These are phyloP conservation scores for Pichia sp. DNA, from an alignment of 1,139 yeast species.

Conservation along the genomic window DNA sequence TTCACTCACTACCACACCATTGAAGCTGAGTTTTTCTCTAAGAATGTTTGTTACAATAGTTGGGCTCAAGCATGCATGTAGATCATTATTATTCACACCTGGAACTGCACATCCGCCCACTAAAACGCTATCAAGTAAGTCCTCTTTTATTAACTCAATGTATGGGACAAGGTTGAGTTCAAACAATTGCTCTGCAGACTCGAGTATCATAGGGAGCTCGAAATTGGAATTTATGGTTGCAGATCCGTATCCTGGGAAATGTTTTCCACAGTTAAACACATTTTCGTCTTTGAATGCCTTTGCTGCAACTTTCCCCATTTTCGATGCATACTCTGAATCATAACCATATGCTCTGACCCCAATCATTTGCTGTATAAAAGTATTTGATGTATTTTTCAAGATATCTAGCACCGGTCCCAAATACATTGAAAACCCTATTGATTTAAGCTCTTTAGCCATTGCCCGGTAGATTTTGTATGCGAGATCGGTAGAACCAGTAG, in stretches of 20 bases:
- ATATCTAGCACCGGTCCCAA: constrained; percentile 68
- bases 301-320: constrained; percentile 55
- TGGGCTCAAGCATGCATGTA: constrained; percentile 64
- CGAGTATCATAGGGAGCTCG: constrained; percentile 61
- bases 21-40: constrained; percentile 49
- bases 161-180: constrained; percentile 54
- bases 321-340: constrained; percentile 55
- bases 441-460: constrained; percentile 49
- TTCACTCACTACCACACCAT: constrained; percentile 63
- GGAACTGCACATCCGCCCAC: constrained; percentile 74
- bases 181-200: constrained; percentile 52
- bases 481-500: constrained; percentile 50
- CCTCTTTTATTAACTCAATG: constrained; percentile 45
- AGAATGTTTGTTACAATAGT: constrained; percentile 49
- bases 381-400: constrained; percentile 52
- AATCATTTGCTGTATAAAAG: constrained; percentile 43
- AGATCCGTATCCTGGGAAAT: constrained; percentile 67
- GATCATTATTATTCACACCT: constrained; percentile 56
- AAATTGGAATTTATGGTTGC: constrained; percentile 58
- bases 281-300: constrained; percentile 57
- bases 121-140: constrained; percentile 51
- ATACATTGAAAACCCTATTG: constrained; percentile 55
- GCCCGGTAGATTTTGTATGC: constrained; percentile 57
- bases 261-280: constrained; percentile 57
- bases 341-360: constrained; percentile 66